Evolutionary conservation across 495 filamentous ascomycete species (phyloP).

Genomic region (Aspergillus funiculosus): DNA sequence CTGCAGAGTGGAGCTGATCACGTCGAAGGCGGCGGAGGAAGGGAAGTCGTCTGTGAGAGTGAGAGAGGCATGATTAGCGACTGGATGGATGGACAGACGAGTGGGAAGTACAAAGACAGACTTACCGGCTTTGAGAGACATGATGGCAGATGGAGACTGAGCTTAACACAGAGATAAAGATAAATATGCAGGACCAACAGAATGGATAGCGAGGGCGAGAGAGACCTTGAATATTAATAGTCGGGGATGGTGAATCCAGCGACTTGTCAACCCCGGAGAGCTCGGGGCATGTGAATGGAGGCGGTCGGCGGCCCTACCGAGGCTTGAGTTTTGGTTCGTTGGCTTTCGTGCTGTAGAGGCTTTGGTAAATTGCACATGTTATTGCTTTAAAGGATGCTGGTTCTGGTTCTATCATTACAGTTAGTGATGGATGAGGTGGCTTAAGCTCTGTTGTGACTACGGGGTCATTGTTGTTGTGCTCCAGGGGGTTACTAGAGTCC

Average conservation of each 20-base stretch:
- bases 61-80: slow-evolving; percentile 12
- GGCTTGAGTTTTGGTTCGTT: slow-evolving; percentile 9
- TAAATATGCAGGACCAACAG: background rate
- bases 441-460: too few relatives aligned
- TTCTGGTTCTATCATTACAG: background rate
- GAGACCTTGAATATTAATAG: slow-evolving; percentile 16
- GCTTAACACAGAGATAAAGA: background rate
- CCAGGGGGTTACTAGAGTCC: too few relatives aligned
- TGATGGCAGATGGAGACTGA: slow-evolving; percentile 33
- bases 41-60: slow-evolving; percentile 72
- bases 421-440: too few relatives aligned
- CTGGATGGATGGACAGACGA: slow-evolving; percentile 8
- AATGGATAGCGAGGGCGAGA: slow-evolving; percentile 11
- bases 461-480: too few relatives aligned
- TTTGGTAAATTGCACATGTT: slow-evolving; percentile 6
- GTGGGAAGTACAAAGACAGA: slow-evolving; percentile 1
- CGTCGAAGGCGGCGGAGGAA: slow-evolving; percentile 85
- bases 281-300: slow-evolving; percentile 25
- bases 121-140: slow-evolving; percentile 81
- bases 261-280: slow-evolving; percentile 14
- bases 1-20: slow-evolving; percentile 69
- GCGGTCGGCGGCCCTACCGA: slow-evolving; percentile 22
- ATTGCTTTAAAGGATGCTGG: too few relatives aligned
- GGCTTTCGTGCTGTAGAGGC: background rate
- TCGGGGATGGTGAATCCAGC: slow-evolving; percentile 5